These are phyloP conservation scores for Megacollybia platyphylla DNA, from an alignment of 1,284 basidiomycete genomes.

Conservation along the genomic window DNA sequence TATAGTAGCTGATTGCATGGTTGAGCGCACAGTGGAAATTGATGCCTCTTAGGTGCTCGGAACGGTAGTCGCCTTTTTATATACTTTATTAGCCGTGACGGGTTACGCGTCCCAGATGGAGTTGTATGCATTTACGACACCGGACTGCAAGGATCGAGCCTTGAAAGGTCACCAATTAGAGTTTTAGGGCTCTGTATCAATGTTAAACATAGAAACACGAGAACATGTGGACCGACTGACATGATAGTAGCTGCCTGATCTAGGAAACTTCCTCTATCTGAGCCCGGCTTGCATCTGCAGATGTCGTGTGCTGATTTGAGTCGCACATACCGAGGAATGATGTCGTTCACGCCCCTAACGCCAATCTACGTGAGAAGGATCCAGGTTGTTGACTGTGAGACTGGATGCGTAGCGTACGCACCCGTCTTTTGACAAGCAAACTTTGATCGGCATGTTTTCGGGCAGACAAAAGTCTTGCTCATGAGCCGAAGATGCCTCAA, in stretches of 20 bases:
- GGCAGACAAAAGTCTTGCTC: too few relatives aligned
- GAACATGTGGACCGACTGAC: background rate
- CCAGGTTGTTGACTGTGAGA: too few relatives aligned
- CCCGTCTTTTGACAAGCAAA: too few relatives aligned
- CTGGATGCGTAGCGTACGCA: too few relatives aligned
- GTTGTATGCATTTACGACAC: slow-evolving; percentile 21
- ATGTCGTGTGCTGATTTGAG: too few relatives aligned
- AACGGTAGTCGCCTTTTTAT: slow-evolving; percentile 12
- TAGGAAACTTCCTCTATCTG: background rate
- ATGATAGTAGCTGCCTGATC: background rate
- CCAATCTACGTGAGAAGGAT: too few relatives aligned
- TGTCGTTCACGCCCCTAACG: too few relatives aligned
- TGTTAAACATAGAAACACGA: background rate
- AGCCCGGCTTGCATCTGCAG: background rate
- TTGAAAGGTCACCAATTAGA: slow-evolving; percentile 25
- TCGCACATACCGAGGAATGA: too few relatives aligned
- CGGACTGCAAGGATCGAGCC: slow-evolving; percentile 10
- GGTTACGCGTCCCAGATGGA: slow-evolving; percentile 11
- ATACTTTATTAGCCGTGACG: slow-evolving; percentile 15
- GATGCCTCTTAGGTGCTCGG: slow-evolving; percentile 1
- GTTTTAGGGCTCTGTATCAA: slow-evolving; percentile 25
- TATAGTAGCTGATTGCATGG: slow-evolving; percentile 56
- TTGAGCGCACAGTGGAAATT: slow-evolving; percentile 9
- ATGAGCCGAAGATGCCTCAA: too few relatives aligned
- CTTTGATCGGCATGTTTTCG: too few relatives aligned